Evolutionary conservation across 2,329 filamentous ascomycete species (phyloP), one percentile per base, ranked within the genome.

Genomic region (Rachicladosporium sp.): DNA sequence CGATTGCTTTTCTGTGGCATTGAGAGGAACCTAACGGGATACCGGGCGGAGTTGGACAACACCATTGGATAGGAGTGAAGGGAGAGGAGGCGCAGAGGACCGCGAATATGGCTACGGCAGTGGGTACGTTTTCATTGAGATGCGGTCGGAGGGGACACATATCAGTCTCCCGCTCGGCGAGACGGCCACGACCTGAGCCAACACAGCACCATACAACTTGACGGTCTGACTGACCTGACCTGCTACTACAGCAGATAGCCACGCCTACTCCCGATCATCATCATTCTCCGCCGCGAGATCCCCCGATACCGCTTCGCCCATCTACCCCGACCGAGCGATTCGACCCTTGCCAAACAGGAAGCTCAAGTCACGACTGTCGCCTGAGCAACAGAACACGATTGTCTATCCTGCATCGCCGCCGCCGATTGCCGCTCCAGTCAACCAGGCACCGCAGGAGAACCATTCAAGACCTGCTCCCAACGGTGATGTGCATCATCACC

Each of bases 261-360:
- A 50, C 40, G 49, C 40, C 44, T 48, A 47, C 39, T 45, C 48
- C 33, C 48, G 47, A 35, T 52, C 51, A 23, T 47, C 49, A n/a
- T 47, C 50, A 19, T 41, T 50, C 23, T 50, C 50, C 31, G 43
- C 42, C 34, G 46, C 52, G 19, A 49, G 55, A 30, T 55, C 51
- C 5, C 57, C 58, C 49, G 86, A 94, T 68, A 81, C 82, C 43
- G 72, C 78, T 47, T 91, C 86, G 44, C 77, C 82, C 43, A 70
- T 85, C 54, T 93, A 84, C 59, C 86, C 86, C 49, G 84, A 93
- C 58, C 80, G 91, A 62, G 82, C 89, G 45, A 98, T 98, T 59
- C 81, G 87, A 57, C 91, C 91, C 41, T 68, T 98, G 44, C 91
- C 91, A 33, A 91, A 84, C 64, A 82, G 87, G 54, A 81, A 84